A percentile compares a stretch with the other conserved stretches of the same genome.
Evolutionary conservation across 2,329 filamentous ascomycete species (phyloP).

Genomic region (Emmonsiellopsis sp.): DNA sequence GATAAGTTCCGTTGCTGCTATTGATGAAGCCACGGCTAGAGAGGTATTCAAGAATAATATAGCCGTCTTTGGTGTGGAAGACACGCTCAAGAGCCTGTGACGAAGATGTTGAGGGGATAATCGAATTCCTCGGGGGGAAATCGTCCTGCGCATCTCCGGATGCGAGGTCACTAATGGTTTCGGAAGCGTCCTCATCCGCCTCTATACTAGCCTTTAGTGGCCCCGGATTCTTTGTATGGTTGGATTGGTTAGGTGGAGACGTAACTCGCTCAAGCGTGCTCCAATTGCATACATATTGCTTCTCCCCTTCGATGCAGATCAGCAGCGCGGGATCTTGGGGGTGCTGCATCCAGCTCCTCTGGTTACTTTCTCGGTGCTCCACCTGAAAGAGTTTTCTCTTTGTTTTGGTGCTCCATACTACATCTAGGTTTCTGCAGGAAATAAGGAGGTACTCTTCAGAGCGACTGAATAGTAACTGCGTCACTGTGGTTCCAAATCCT

Average conservation of each 20-base stretch:
- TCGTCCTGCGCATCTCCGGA: background rate
- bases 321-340: conserved; percentile 1
- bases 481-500: background rate
- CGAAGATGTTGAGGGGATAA: background rate
- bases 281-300: conserved; percentile 4
- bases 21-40: background rate
- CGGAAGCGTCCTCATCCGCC: background rate
- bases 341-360: conserved; percentile 7
- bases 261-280: background rate
- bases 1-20: background rate
- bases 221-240: background rate
- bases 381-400: conserved; percentile 3
- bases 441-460: conserved; percentile 5
- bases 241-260: background rate
- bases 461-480: conserved; percentile 6
- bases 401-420: conserved; percentile 4
- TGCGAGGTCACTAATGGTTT: background rate
- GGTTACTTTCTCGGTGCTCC: background rate
- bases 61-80: background rate
- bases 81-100: background rate
- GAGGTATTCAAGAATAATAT: conserved; percentile 1
- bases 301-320: conserved; percentile 5
- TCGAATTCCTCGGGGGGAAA: background rate
- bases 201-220: background rate
- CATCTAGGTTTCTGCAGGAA: background rate